Evolutionary conservation across 1,284 basidiomycete species (phyloP).

Genomic region (Caloboletus firmus): DNA sequence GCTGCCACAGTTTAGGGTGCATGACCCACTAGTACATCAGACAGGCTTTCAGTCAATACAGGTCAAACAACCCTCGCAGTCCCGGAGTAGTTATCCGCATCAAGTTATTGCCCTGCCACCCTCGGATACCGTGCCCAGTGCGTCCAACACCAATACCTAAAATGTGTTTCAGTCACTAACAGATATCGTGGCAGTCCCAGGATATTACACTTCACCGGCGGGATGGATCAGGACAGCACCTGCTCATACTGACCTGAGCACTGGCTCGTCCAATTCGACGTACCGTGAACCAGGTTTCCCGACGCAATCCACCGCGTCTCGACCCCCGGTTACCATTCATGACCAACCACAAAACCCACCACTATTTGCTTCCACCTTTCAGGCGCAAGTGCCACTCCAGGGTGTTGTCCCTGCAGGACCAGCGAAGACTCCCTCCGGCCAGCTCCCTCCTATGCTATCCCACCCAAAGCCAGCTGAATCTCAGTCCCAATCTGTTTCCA

Average conservation of each 20-base stretch:
- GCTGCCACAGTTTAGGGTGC: slow-evolving; percentile 1
- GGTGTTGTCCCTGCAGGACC: background rate
- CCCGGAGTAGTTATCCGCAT: slow-evolving; percentile 12
- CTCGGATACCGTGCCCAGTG: slow-evolving; percentile 8
- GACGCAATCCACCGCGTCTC: slow-evolving; percentile 2
- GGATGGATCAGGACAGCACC: slow-evolving; percentile 1
- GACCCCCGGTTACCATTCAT: background rate
- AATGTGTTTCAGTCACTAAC: slow-evolving; percentile 1
- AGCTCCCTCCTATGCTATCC: background rate
- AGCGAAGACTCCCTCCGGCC: background rate
- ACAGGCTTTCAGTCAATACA: slow-evolving; percentile 7
- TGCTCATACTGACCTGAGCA: background rate
- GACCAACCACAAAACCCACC: slow-evolving; percentile 3
- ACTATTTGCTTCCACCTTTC: slow-evolving; percentile 1
- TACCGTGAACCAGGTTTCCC: background rate
- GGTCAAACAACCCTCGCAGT: slow-evolving; percentile 9
- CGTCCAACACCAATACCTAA: slow-evolving; percentile 2
- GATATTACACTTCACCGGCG: slow-evolving; percentile 3
- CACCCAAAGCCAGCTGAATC: background rate
- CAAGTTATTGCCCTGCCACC: slow-evolving; percentile 1
- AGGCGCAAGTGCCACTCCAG: slow-evolving; percentile 10
- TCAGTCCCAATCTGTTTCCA: background rate
- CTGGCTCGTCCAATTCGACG: background rate
- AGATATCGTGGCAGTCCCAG: background rate
- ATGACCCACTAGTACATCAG: slow-evolving; percentile 3